Conservation (phyloP, 257 asterid genomes). For the Nicotiana benthamiana region DNA sequence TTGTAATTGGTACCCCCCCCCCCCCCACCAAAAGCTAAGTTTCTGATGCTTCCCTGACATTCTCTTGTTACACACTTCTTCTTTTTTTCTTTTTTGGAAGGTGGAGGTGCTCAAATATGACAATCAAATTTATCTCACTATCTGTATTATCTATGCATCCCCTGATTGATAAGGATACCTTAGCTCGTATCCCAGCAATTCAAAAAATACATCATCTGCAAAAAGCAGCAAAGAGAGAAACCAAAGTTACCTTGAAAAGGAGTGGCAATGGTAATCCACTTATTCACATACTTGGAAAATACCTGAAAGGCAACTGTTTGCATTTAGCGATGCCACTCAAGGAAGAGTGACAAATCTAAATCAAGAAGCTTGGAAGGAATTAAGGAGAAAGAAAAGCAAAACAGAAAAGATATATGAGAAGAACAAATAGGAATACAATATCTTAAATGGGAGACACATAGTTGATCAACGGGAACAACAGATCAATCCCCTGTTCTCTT, state of each 20-base stretch:
- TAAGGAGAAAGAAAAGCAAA: not conserved
- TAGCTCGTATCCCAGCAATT: not conserved
- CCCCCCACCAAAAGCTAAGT: not conserved
- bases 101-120: not conserved
- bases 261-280: conserved; percentile 77
- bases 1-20: not conserved
- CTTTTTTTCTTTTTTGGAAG: not conserved
- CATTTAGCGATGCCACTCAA: conserved; percentile 4
- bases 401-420: not conserved
- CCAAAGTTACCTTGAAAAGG: conserved; percentile 71
- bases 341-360: not conserved
- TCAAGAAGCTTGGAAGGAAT: not conserved
- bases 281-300: conserved; percentile 61
- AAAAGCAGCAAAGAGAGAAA: not conserved
- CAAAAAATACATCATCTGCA: not conserved
- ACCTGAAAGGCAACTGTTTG: conserved; percentile 36
- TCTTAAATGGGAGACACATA: not conserved
- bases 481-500: not conserved
- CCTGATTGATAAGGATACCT: not conserved
- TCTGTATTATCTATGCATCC: not conserved
- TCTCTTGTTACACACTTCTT: not conserved
- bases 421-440: not conserved
- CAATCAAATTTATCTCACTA: not conserved
- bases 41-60: not conserved
- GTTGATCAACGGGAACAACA: not conserved